Evolutionary conservation across 768 basidiomycete species (phyloP).

Genomic region (Leccinum broughii): DNA sequence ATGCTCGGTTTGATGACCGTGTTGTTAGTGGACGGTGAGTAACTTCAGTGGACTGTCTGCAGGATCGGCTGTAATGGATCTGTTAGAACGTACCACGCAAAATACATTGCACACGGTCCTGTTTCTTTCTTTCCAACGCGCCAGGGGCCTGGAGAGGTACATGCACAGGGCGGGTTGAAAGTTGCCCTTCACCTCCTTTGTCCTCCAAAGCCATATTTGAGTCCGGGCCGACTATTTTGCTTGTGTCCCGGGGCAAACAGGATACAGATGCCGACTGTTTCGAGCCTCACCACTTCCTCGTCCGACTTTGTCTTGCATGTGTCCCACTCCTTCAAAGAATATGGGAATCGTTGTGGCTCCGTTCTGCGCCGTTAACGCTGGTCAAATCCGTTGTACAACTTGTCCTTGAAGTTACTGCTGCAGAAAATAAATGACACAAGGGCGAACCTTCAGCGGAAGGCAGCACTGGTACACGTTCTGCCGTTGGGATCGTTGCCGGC

Average conservation of each 20-base stretch:
- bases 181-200: constrained; percentile 76
- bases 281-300: constrained; percentile 83
- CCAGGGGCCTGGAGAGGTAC: constrained; percentile 68
- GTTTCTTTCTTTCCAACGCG: constrained; percentile 68
- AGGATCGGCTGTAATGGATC: constrained; percentile 1
- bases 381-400: constrained; percentile 74
- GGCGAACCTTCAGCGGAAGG: constrained; percentile 42
- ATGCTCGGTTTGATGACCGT: constrained; percentile 53
- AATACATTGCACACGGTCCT: constrained; percentile 82
- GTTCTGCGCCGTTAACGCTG: constrained; percentile 69
- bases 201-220: constrained; percentile 82
- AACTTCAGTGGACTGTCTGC: background rate
- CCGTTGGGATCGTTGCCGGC: constrained; percentile 33
- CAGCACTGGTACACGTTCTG: constrained; percentile 32
- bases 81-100: constrained; percentile 70
- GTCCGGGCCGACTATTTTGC: constrained; percentile 74
- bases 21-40: constrained; percentile 58
- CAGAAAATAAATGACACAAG: constrained; percentile 65
- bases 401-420: constrained; percentile 78
- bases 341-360: constrained; percentile 86
- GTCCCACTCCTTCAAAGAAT: constrained; percentile 66
- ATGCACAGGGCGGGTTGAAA: constrained; percentile 81
- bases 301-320: constrained; percentile 69
- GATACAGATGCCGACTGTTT: constrained; percentile 79
- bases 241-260: constrained; percentile 74